These are phyloP conservation scores for Clonostachys chloroleuca DNA, from an alignment of 2,329 filamentous ascomycete species.

Conservation along the genomic window DNA sequence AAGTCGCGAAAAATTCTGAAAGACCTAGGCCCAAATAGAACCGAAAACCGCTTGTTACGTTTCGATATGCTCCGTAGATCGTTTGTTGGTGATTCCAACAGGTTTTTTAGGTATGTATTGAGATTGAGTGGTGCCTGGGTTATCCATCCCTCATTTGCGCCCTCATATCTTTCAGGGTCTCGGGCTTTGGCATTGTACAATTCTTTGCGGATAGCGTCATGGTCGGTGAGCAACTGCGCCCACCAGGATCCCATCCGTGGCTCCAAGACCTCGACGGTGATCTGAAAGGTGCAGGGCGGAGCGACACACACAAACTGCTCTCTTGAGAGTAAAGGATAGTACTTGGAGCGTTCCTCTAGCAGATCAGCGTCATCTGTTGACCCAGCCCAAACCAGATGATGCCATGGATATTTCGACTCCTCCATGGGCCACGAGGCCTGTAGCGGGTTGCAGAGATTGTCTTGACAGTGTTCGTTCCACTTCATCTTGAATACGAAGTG, in stretches of 20 bases:
- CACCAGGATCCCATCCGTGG: conserved; percentile 39
- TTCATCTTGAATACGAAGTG: conserved; percentile 32
- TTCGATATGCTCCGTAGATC: conserved; percentile 43
- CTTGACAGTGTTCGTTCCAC: conserved; percentile 20
- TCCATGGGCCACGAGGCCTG: conserved; percentile 25
- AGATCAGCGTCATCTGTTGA: conserved; percentile 18
- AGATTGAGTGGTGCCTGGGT: conserved; percentile 37
- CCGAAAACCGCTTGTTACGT: conserved; percentile 50
- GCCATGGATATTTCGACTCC: conserved; percentile 29
- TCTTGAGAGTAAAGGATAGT: conserved; percentile 28
- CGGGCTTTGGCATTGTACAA: conserved; percentile 29
- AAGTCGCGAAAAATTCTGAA: conserved; percentile 42
- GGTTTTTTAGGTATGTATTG: conserved; percentile 46
- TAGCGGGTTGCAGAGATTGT: conserved; percentile 19
- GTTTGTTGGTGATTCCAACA: conserved; percentile 29
- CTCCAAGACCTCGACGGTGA: conserved; percentile 42
- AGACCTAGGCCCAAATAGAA: conserved; percentile 47
- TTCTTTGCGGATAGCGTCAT: conserved; percentile 33
- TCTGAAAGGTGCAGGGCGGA: conserved; percentile 29
- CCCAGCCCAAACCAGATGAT: conserved; percentile 28
- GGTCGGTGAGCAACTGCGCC: conserved; percentile 38
- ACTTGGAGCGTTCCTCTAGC: conserved; percentile 18
- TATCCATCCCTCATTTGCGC: conserved; percentile 32
- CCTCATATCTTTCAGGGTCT: conserved; percentile 43
- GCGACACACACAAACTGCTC: conserved; percentile 37